Evolutionary conservation across 2,329 filamentous ascomycete genomes (phyloP), one percentile per base, ranked within the genome.

Genomic region (Magnaporthiopsis incrustans): DNA sequence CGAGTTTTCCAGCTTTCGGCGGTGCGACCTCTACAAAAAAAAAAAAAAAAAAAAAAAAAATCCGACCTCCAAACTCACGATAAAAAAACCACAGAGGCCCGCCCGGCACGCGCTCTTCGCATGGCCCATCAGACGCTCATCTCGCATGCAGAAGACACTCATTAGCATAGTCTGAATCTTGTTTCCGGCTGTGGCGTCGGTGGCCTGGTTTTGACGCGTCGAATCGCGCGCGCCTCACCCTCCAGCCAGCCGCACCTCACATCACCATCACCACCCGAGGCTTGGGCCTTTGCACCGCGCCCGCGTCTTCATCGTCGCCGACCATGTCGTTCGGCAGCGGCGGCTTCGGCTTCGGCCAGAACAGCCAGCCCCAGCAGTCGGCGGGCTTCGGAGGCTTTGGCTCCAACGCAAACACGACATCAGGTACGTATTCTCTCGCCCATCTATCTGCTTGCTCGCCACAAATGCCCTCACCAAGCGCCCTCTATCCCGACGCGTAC

Each of bases 341-440:
- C 67, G 81, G 81, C 71, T 79, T 81, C 72, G 77, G 84, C 78
- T 88, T 89, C 76, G 85, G 85, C 76, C 80, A 82, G 71, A 82
- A 81, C 67, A 85, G 82, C 72, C 79, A 78, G 64, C 77, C 76
- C 61, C 75, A 79, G 71, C 68, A 79, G 72, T 68, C 74, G 27
- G 70, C 68, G 61, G 78, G 77, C 27, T 89, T 89, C 74, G 83
- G 84, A 69, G 85, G 85, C 59, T 88, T 85, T 66, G 82, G 82
- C 56, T 63, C 76, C 64, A 78, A 73, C 66, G 77, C 72, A 66
- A 78, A 71, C 67, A 76, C 73, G 62, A 73, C 75, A 64, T 75
- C 80, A 76, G 83, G 85, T 88, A 85, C 73, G 83, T 81, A 70
- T 66, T 63, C 59, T 8, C n/a, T 25, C n/a, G 18, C 65, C 61